Conservation (phyloP, 2,329 filamentous ascomycete species). For the Neophaeococcomyces aloes region DNA sequence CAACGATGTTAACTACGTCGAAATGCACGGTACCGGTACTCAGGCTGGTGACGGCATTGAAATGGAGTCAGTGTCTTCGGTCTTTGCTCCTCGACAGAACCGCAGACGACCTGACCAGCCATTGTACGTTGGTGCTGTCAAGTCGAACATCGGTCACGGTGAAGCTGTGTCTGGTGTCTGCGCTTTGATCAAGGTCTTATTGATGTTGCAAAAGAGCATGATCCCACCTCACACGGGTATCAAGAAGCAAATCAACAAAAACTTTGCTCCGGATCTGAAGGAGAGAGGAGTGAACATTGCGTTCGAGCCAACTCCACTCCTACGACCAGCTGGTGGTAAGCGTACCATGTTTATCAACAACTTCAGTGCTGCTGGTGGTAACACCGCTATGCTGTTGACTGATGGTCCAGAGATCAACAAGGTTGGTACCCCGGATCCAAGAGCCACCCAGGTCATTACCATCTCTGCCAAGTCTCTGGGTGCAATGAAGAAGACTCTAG, state of each 20-base stretch:
- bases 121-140: constrained; percentile 27
- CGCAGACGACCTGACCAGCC: constrained; percentile 25
- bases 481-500: constrained; percentile 45
- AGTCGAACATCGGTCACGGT: constrained; percentile 39
- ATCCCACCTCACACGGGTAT: constrained; percentile 60
- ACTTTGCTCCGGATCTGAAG: constrained; percentile 27
- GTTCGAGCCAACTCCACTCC: constrained; percentile 36
- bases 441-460: constrained; percentile 48
- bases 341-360: constrained; percentile 49
- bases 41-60: constrained; percentile 33
- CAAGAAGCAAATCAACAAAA: constrained; percentile 38
- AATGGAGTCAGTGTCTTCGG: constrained; percentile 27
- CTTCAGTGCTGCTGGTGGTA: constrained; percentile 61
- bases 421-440: constrained; percentile 38
- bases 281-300: constrained; percentile 28
- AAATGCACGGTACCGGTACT: constrained; percentile 35
- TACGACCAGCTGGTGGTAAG: constrained; percentile 23
- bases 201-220: constrained; percentile 53
- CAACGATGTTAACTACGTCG: constrained; percentile 29
- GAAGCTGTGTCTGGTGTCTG: constrained; percentile 27
- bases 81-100: constrained; percentile 26
- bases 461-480: constrained; percentile 46
- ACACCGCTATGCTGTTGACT: constrained; percentile 56
- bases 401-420: constrained; percentile 40
- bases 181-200: constrained; percentile 49